Conservation (phyloP, 768 basidiomycete species). For the Suillus cothurnatus region DNA sequence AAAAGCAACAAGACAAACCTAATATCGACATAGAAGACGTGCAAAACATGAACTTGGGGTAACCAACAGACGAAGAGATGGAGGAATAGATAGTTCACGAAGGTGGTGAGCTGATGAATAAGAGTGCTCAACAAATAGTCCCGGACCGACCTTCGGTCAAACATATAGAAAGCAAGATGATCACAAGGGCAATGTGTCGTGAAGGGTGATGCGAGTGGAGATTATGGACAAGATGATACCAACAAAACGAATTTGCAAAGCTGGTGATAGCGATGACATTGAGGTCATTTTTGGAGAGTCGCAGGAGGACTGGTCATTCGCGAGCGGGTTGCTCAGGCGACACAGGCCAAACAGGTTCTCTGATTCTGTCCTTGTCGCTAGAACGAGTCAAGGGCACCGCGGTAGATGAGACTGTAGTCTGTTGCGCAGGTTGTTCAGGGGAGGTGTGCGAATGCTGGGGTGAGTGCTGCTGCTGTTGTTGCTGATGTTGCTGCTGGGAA, state of each 20-base stretch:
- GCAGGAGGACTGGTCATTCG: constrained; percentile 16
- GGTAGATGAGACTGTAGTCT: constrained; percentile 16
- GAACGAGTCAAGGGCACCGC: constrained; percentile 26
- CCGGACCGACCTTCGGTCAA: constrained; percentile 20
- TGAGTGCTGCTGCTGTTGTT: constrained; percentile 23
- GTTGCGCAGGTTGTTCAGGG: constrained; percentile 28
- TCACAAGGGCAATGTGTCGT: constrained; percentile 16
- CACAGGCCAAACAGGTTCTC: constrained; percentile 33
- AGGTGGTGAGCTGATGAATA: constrained; percentile 21
- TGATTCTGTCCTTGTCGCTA: constrained; percentile 31
- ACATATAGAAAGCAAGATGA: constrained; percentile 10
- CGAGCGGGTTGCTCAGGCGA: constrained; percentile 29
- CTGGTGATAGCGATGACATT: constrained; percentile 12
- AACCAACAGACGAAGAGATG: constrained; percentile 31
- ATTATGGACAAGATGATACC: constrained; percentile 30
- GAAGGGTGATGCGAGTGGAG: constrained; percentile 25
- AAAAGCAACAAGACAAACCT: constrained; percentile 24
- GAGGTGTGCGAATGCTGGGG: constrained; percentile 24
- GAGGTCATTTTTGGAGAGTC: background rate
- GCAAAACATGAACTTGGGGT: constrained; percentile 20
- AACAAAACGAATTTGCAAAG: constrained; percentile 29
- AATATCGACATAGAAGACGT: constrained; percentile 32
- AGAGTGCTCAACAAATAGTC: constrained; percentile 29
- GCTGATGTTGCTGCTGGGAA: constrained; percentile 24
- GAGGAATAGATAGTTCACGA: constrained; percentile 33